Base-by-base conservation (phyloP, 352 stramenopile species). In the Pythium pyrilobum region DNA sequence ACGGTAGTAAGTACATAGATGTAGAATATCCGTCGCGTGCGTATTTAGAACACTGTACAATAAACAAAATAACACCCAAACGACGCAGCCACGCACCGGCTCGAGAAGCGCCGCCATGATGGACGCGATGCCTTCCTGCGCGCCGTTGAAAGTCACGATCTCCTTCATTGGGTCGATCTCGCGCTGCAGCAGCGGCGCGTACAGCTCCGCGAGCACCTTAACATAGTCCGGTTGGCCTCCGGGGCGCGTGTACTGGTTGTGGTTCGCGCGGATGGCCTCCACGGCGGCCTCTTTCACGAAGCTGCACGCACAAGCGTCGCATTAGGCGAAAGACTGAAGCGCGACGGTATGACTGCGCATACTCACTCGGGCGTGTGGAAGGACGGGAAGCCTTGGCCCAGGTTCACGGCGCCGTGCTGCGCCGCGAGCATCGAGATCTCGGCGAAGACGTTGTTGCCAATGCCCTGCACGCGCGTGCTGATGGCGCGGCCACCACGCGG, bases 371-470 rank as follows among this genome's bases (percentile, higher is more conserved):
- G 94, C 12, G 92, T 97, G 21, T 86, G 65, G 79, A 97, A 98
- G 64, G 96, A 92, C 20, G 96, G 96, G 77, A 98, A 99, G 46
- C 96, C 96, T 72, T 98, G 95, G 7, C 93, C 96, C 37, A 99
- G 74, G 67, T 99, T 99, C 38, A 97, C 86, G 6, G 89, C 79
- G 12, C 76, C 68, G 43, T 96, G 72, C 60, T 92, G 52, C 12
- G 69, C 64, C 2, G 91, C 86, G 10, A 97, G 71, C 32, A 77
- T 85, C 23, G 89, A 91, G 57, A 96, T 92, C 67, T 96, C 83
- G 11, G 82, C 82, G 45, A 93, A 96, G 36, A 96, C 85, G 43
- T 91, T 93, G 52, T 76, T 75, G 20, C 80, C 76, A 29, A 93
- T 74, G 27, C 72, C 69, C 10, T 69, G 59, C 40, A 88, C 76